Conservation (phyloP, 257 asterid species). For the Vinca minor region DNA sequence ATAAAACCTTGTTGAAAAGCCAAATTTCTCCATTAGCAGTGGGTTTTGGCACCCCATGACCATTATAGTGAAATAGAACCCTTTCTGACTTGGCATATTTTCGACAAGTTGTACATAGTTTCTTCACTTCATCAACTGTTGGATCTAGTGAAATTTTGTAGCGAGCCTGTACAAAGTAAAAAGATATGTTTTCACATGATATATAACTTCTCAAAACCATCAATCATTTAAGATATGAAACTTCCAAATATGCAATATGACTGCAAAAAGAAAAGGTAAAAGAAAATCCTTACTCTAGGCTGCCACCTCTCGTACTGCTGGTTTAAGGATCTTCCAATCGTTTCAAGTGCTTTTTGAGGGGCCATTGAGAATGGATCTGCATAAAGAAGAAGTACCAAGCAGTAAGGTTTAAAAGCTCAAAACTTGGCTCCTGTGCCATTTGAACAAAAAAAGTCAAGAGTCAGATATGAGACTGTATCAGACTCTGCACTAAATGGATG, state of each 20-base stretch:
- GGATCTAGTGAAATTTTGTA: conserved; percentile 86
- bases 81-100: conserved; percentile 94
- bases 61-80: conserved; percentile 94
- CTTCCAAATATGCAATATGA: neutral
- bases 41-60: conserved; percentile 99
- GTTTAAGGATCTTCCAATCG: conserved; percentile 50
- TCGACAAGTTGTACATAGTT: conserved; percentile 87
- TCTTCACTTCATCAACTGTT: conserved; percentile 91
- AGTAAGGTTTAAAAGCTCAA: neutral
- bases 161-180: conserved; percentile 52
- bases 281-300: conserved; percentile 60
- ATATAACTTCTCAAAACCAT: neutral
- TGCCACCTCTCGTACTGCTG: conserved; percentile 66
- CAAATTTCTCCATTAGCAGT: conserved; percentile 93
- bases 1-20: conserved; percentile 83
- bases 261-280: neutral
- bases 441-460: neutral
- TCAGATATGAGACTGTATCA: too few relatives aligned
- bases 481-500: neutral
- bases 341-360: conserved; percentile 58
- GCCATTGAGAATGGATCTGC: conserved; percentile 76
- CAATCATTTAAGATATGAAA: neutral
- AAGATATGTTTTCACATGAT: neutral
- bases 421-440: neutral
- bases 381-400: too few relatives aligned